Conservation (phyloP, 1,139 yeast species). For the Yamadazyma conglobata region DNA sequence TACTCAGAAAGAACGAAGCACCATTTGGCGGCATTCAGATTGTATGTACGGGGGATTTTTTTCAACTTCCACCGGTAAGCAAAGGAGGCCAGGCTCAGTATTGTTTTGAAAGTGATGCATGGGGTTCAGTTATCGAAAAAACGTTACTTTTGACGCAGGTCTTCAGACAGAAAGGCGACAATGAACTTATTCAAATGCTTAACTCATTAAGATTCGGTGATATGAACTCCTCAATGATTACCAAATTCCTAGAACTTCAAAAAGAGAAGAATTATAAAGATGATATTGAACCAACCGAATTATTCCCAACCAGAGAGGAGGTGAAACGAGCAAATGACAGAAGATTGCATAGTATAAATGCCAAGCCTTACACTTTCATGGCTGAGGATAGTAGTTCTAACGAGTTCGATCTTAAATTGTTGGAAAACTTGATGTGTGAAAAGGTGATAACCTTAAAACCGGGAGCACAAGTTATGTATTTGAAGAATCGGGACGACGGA, state of each 20-base stretch:
- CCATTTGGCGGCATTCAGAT: constrained; percentile 86
- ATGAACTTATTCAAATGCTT: constrained; percentile 64
- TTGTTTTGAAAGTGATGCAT: constrained; percentile 57
- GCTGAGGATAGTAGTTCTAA: constrained; percentile 45
- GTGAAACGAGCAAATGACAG: constrained; percentile 66
- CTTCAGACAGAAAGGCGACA: constrained; percentile 71
- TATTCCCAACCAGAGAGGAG: constrained; percentile 71
- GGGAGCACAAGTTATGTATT: constrained; percentile 61
- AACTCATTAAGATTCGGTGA: constrained; percentile 71
- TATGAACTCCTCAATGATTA: constrained; percentile 42
- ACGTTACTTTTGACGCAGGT: constrained; percentile 61
- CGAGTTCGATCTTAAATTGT: constrained; percentile 20
- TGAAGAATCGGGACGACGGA: constrained; percentile 41
- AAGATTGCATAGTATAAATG: constrained; percentile 37
- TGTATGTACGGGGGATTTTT: constrained; percentile 78
- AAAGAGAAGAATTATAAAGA: constrained; percentile 60
- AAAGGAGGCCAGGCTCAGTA: constrained; percentile 37
- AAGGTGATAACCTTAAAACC: constrained; percentile 43
- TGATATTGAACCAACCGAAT: constrained; percentile 77
- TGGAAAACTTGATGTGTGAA: constrained; percentile 49
- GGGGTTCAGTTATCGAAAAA: constrained; percentile 52
- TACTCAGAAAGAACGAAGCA: constrained; percentile 35
- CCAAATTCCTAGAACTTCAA: constrained; percentile 45
- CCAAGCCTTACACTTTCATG: constrained; percentile 42
- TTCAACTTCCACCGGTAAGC: constrained; percentile 80